Evolutionary conservation across 2,329 filamentous ascomycete genomes (phyloP).

Genomic region (Colletotrichum orbiculare): DNA sequence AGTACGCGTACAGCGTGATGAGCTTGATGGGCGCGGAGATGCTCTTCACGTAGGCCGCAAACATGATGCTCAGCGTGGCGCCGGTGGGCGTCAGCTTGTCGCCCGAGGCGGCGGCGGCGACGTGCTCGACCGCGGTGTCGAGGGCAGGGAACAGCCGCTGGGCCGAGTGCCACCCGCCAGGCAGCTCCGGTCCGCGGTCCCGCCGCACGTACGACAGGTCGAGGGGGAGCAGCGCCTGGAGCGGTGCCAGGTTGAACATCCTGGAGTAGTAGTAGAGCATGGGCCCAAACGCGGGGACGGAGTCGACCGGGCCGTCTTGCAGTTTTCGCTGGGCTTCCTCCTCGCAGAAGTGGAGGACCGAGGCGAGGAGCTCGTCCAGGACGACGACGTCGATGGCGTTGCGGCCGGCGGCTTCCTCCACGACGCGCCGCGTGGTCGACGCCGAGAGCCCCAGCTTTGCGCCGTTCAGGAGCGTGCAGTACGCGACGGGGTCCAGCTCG

Average conservation of each 20-base stretch:
- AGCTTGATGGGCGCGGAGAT: constrained; percentile 53
- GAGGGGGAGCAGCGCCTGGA: constrained; percentile 52
- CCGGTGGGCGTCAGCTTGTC: constrained; percentile 48
- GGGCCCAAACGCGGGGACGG: constrained; percentile 54
- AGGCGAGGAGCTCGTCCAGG: constrained; percentile 56
- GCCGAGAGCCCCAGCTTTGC: constrained; percentile 70
- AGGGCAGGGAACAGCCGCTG: constrained; percentile 45
- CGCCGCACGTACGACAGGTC: constrained; percentile 19
- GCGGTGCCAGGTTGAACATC: constrained; percentile 57
- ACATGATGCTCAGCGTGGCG: constrained; percentile 58
- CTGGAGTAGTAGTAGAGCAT: constrained; percentile 63
- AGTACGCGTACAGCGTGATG: constrained; percentile 58
- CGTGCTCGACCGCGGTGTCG: constrained; percentile 27
- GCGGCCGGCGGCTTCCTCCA: constrained; percentile 48
- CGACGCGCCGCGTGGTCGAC: constrained; percentile 56
- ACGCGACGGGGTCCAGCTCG: constrained; percentile 73
- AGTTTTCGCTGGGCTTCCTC: constrained; percentile 49
- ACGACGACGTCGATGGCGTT: constrained; percentile 63
- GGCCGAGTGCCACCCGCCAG: constrained; percentile 33
- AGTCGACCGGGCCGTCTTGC: constrained; percentile 42
- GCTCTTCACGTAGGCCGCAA: constrained; percentile 57
- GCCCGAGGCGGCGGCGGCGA: constrained; percentile 42
- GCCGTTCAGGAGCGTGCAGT: constrained; percentile 76
- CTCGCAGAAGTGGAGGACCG: constrained; percentile 58
- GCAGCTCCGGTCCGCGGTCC: constrained; percentile 25